Evolutionary conservation across 345 rosid species (phyloP), one percentile per base, ranked within the genome.

Genomic region (Orychophragmus violaceus): DNA sequence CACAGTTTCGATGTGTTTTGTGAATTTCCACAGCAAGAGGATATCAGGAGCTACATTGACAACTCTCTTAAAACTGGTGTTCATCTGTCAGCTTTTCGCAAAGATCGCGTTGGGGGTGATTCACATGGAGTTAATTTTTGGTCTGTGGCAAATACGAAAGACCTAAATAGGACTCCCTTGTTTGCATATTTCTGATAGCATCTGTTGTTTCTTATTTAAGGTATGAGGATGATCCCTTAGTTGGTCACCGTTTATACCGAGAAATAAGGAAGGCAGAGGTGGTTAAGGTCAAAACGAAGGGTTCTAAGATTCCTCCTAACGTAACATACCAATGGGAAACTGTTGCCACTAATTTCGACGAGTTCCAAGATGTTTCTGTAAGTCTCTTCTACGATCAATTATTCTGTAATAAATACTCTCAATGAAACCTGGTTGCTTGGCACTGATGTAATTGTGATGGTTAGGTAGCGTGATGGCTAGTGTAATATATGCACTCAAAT

Each of bases 21-120:
- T 78, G 24, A 51, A 30, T 21, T 75, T 74, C 59, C 66, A 77
- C 88, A 95, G 99, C 99, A 91, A 95, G 99, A 95, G 53, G 99
- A 95, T 81, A 83, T 89, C 66, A 83, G 87, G 70, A 84, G 79
- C 81, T 89, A 84, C 79, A 91, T 95, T 68, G 99, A 95, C 75
- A 87, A 74, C 78, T 89, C 98, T 35, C 67, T 95, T 27, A 95
- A 91, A 76, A 86, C 84, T 69, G 96, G 98, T 37, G 80, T 83
- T 66, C 95, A 82, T 64, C 90, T 89, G 72, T 78, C 96, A 57
- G 72, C 78, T 58, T 91, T 95, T 53, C 96, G 99, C 37, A 91
- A 82, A 83, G 97, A 91, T 61, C 98, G 98, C 19, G 32, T 81
- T 58, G 99, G 99, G 69, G 99, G 99, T 68, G 98, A 91, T 83